Base-by-base conservation (phyloP, 139 green algal species). In the Limnomonas spitsbergensis region DNA sequence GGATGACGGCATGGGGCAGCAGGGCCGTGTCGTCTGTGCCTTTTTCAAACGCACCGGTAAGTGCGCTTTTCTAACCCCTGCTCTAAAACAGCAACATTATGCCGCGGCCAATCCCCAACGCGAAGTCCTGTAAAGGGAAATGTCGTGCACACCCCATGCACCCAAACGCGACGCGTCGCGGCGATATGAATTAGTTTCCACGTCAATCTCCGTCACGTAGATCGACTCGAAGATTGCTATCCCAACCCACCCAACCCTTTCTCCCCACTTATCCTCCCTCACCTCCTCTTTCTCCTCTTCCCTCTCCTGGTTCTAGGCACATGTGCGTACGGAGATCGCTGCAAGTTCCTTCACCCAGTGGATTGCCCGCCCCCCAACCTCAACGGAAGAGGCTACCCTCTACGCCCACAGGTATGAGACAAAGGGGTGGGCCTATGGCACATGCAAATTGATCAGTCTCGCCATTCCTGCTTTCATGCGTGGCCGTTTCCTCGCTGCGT, bases 331-430 rank as follows among this genome's bases (percentile, higher is more conserved):
- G 56, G 56, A 4, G 78, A 83, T 68, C 78, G 78, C 40, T 83
- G 78, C 72, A 83, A 83, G 61, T 83, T 83, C 4, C 47, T 53
- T 3, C 78, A 83, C 42, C 78, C 78, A 1, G 31, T 70, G 52
- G 71, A 83, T 26, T 47, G 78, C 3, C 71, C 78, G 20, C 78
- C 78, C 1, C 78, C 78, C 2, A 40, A 75, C 7, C 40, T 83
- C 0, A 83, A 83, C 32, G 40, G 4, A 0, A 36, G 78, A 53
- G 78, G 72, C 56, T 70, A 70, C 56, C 56, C 56, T 7, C 56
- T 70, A 4, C 9, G 56, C 14, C 56, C 56, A 14, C 47, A 61
- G 47, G 47, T 61, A 61, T 29, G 47, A 61, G 20, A n/a, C n/a
- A n/a, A n/a, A 54, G 42, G 42, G 42, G 42, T 54, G 42, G 9